Conservation (phyloP, 1,284 basidiomycete genomes). For the Albatrellus sp. region DNA sequence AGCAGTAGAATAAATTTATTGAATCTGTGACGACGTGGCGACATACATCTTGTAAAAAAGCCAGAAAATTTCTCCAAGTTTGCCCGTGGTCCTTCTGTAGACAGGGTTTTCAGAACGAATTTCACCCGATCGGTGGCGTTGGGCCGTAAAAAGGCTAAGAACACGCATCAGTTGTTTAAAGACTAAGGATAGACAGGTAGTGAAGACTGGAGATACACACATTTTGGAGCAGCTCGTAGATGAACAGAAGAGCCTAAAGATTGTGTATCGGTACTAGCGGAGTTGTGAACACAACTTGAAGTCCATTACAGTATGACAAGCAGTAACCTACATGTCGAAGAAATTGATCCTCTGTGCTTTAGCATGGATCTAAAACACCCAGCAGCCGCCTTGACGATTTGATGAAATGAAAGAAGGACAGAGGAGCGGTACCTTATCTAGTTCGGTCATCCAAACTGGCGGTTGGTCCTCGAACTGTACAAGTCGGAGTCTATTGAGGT, state of each 20-base stretch:
- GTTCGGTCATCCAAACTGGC: conserved; percentile 72
- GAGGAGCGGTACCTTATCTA: conserved; percentile 51
- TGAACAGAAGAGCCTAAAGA: conserved; percentile 39
- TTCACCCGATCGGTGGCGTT: conserved; percentile 47
- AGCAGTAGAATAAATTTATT: conserved; percentile 28
- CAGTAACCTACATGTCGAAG: conserved; percentile 66
- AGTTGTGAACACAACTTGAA: neutral
- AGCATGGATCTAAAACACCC: conserved; percentile 47
- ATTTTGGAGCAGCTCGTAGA: conserved; percentile 21
- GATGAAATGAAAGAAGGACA: neutral
- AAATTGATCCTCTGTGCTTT: conserved; percentile 69
- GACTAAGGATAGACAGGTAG: neutral
- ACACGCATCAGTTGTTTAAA: conserved; percentile 1
- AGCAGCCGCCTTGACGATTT: neutral
- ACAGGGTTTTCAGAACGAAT: conserved; percentile 52
- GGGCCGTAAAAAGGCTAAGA: conserved; percentile 36
- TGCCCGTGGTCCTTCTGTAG: conserved; percentile 51
- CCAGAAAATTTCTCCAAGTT: conserved; percentile 67
- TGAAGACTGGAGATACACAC: conserved; percentile 20
- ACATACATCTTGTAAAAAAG: conserved; percentile 60
- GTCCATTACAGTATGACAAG: too few species aligned
- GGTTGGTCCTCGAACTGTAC: conserved; percentile 60
- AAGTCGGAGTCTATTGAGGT: conserved; percentile 61
- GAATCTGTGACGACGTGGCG: conserved; percentile 10
- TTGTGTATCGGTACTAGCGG: conserved; percentile 59